phyloP scores from a whole-genome alignment of 108 stramenopile species.

The Epithemia pelagica region DNA sequence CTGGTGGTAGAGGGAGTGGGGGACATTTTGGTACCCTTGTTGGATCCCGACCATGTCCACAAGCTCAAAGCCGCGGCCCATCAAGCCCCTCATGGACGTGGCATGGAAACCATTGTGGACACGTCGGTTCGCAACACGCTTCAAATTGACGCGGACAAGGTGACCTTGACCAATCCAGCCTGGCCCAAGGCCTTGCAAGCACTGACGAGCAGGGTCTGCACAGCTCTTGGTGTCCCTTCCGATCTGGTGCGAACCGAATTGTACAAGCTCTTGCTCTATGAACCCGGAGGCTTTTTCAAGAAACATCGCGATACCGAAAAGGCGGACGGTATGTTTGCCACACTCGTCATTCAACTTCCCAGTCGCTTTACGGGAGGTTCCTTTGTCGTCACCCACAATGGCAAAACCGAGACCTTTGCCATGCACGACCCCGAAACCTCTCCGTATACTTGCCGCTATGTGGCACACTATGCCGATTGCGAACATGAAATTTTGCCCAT shows the following conservation, averaged over 20 bases:
- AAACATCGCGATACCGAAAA: slow-evolving; percentile 34
- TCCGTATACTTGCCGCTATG: slow-evolving; percentile 7
- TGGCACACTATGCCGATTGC: slow-evolving; percentile 13
- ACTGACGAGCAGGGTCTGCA: slow-evolving; percentile 2
- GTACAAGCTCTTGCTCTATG: slow-evolving; percentile 38
- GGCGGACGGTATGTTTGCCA: slow-evolving; percentile 36
- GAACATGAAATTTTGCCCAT: too few relatives aligned
- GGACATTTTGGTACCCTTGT: slow-evolving; percentile 19
- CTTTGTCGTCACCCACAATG: slow-evolving; percentile 5
- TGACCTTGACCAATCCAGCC: too few relatives aligned
- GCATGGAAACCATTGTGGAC: slow-evolving; percentile 30
- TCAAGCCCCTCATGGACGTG: slow-evolving; percentile 29
- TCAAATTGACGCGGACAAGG: slow-evolving; percentile 27
- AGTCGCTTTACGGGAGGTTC: slow-evolving; percentile 4
- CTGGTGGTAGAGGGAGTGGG: slow-evolving; percentile 25
- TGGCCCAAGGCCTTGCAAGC: slow-evolving; percentile 13
- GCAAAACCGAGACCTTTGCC: background rate
- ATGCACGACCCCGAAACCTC: slow-evolving; percentile 2
- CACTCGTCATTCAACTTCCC: too few relatives aligned
- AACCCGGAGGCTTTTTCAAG: slow-evolving; percentile 28
- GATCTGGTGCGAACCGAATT: slow-evolving; percentile 22
- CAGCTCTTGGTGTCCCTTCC: slow-evolving; percentile 9
- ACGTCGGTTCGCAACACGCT: slow-evolving; percentile 16
- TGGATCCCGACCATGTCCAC: background rate
- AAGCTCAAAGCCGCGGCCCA: slow-evolving; percentile 13